phyloP scores from a whole-genome alignment of 2,329 filamentous ascomycete species.

The Curvularia lunata region DNA sequence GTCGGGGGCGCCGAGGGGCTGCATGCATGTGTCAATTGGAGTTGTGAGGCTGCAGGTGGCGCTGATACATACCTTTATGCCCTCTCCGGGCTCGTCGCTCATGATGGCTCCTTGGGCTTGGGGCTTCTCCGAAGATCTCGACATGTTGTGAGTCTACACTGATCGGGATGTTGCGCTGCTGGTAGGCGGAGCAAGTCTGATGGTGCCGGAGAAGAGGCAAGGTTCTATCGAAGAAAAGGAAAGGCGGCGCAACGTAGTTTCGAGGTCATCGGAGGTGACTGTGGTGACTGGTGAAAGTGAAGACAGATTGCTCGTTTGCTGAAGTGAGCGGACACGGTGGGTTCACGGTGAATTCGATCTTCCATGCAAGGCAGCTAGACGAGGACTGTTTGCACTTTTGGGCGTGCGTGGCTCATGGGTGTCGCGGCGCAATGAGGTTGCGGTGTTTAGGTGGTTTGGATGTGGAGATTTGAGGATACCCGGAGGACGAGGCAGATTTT shows the following conservation, averaged over 20 bases:
- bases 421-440: constrained; percentile 28
- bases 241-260: constrained; percentile 25
- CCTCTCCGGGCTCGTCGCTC: constrained; percentile 26
- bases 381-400: constrained; percentile 6
- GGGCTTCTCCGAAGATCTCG: constrained; percentile 28
- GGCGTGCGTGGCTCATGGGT: constrained; percentile 16
- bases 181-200: neutral
- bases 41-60: neutral
- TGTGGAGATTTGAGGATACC: constrained; percentile 31
- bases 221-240: constrained; percentile 32
- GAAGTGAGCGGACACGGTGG: constrained; percentile 20
- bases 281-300: constrained; percentile 20
- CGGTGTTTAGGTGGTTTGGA: constrained; percentile 19
- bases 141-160: constrained; percentile 24
- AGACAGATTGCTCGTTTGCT: constrained; percentile 22
- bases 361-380: constrained; percentile 41
- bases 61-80: constrained; percentile 34
- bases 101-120: constrained; percentile 28
- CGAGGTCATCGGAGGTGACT: constrained; percentile 42
- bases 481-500: constrained; percentile 32
- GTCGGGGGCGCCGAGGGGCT: constrained; percentile 27
- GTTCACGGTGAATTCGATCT: constrained; percentile 25
- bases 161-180: constrained; percentile 11
- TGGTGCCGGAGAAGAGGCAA: constrained; percentile 2
- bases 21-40: constrained; percentile 23